Evolutionary conservation across 306 rosid species (phyloP).

Genomic region (Ormosia semicastrata): DNA sequence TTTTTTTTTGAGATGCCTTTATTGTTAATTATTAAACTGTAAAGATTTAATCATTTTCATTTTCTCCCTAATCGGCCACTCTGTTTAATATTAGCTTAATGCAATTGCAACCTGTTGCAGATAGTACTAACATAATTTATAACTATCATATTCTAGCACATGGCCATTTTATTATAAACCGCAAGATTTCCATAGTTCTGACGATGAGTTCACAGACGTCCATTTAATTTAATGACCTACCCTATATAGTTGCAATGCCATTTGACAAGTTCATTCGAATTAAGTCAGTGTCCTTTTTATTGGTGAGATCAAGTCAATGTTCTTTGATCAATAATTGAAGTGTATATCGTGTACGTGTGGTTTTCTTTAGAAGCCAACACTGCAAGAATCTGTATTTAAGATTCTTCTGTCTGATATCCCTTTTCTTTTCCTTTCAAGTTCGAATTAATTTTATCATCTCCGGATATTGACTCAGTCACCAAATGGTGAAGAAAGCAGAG

Average conservation of each 20-base stretch:
- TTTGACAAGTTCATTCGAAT: neutral
- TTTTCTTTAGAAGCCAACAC: constrained; percentile 1
- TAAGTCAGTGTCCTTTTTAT: neutral
- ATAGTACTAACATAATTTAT: neutral
- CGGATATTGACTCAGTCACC: neutral
- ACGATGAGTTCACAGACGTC: neutral
- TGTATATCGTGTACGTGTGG: constrained; percentile 1
- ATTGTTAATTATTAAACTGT: neutral
- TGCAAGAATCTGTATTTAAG: neutral
- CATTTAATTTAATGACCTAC: neutral
- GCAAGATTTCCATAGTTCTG: neutral
- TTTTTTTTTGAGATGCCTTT: too few relatives aligned
- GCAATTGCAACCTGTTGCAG: neutral
- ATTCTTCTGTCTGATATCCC: neutral
- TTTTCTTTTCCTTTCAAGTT: neutral
- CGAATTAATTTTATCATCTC: neutral
- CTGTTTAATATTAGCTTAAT: neutral
- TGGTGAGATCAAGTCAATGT: too few relatives aligned
- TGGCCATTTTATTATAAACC: too few relatives aligned
- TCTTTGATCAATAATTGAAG: constrained; percentile 3
- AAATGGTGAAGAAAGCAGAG: constrained; percentile 7
- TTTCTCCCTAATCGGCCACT: neutral
- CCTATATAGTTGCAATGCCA: neutral
- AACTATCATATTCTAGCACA: neutral
- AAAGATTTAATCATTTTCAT: neutral